These are phyloP conservation scores for Citrullus mucosospermus DNA, from an alignment of 306 rosid genomes.

Conservation along the genomic window DNA sequence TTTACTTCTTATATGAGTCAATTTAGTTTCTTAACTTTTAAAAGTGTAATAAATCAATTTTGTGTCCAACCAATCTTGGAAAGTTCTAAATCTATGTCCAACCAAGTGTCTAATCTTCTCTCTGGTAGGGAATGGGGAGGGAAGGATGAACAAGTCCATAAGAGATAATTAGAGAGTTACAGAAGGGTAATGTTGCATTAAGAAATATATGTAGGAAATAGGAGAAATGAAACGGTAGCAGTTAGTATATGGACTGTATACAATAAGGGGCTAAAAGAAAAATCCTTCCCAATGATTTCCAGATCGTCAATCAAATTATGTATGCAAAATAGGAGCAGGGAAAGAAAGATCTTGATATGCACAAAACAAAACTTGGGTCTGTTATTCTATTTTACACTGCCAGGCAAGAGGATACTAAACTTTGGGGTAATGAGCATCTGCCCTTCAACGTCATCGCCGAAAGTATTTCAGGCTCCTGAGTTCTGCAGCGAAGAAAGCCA, in stretches of 20 bases:
- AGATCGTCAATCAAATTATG: not conserved
- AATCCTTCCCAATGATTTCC: not conserved
- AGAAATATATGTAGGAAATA: not conserved
- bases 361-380: not conserved
- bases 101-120: no score
- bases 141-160: not conserved
- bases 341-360: not conserved
- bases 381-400: not conserved
- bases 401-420: not conserved
- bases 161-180: not conserved
- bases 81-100: no score
- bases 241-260: not conserved
- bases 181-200: not conserved
- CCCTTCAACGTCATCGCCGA: not conserved
- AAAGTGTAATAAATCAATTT: no score
- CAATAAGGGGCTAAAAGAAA: not conserved
- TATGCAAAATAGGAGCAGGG: not conserved
- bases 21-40: no score
- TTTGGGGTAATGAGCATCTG: not conserved
- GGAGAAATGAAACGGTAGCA: not conserved
- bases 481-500: constrained; percentile 60
- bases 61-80: no score
- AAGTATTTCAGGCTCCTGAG: constrained; percentile 18
- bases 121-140: not conserved
- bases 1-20: no score